phyloP scores from a whole-genome alignment of 257 asterid species.

The Ilex aquifolium region DNA sequence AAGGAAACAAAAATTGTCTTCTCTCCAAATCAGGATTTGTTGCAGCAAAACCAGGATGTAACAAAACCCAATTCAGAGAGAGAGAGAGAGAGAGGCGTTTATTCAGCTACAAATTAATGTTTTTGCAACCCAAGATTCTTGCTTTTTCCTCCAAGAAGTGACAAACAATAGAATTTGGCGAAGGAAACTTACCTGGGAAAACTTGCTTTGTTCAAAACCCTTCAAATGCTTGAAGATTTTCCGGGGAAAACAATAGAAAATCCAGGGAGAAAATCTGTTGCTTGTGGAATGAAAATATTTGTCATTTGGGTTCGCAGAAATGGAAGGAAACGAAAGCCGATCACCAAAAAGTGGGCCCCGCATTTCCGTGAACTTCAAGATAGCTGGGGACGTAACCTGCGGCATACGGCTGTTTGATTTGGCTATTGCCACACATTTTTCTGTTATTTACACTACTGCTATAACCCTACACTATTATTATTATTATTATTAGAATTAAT shows the following conservation, averaged over 20 bases:
- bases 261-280: not conserved
- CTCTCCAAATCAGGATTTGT: conserved; percentile 16
- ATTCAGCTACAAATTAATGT: conserved; percentile 26
- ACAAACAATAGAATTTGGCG: conserved; percentile 16
- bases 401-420: no score
- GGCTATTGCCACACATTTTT: no score
- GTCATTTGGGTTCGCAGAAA: conserved; percentile 21
- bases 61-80: conserved; percentile 23
- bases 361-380: conserved; percentile 45
- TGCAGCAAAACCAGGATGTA: conserved; percentile 1
- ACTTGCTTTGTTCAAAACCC: conserved; percentile 40
- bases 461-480: no score
- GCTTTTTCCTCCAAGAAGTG: conserved; percentile 10
- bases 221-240: conserved; percentile 29
- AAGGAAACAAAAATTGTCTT: conserved; percentile 3
- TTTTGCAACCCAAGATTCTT: conserved; percentile 9
- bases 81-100: conserved; percentile 14
- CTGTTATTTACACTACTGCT: no score
- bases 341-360: conserved; percentile 26
- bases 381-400: conserved; percentile 23
- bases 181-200: conserved; percentile 35
- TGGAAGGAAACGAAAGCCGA: conserved; percentile 18
- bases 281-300: conserved; percentile 17
- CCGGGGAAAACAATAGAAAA: conserved; percentile 25
- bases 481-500: no score